Conservation (phyloP, 176 grass and related monocot genomes). For the Oryza longistaminata region DNA sequence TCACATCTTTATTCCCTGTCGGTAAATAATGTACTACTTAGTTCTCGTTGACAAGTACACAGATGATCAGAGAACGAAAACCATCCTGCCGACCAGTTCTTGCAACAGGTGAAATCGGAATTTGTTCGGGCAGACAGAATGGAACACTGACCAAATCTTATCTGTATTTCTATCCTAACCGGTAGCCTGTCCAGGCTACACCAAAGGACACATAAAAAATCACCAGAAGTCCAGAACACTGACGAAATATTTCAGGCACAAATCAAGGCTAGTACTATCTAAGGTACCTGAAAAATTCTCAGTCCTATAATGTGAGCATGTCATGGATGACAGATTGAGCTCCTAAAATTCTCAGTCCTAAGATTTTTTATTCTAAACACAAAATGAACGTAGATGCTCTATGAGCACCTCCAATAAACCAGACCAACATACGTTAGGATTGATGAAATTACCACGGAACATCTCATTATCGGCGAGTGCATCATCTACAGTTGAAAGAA, state of each 20-base stretch:
- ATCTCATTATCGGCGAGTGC: too few relatives aligned
- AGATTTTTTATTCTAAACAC: neutral
- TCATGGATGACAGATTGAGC: neutral
- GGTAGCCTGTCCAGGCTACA: neutral
- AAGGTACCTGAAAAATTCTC: neutral
- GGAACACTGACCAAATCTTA: constrained; percentile 29
- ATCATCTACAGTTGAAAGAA: too few relatives aligned
- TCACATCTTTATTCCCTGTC: constrained; percentile 27
- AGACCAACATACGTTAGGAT: too few relatives aligned
- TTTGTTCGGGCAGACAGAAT: constrained; percentile 21
- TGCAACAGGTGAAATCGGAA: constrained; percentile 11
- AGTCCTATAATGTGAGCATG: neutral
- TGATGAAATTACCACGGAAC: too few relatives aligned
- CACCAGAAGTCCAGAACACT: neutral
- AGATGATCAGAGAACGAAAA: constrained; percentile 5
- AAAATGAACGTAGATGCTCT: too few relatives aligned
- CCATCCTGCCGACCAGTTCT: neutral
- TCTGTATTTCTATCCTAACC: constrained; percentile 1
- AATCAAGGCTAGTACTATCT: neutral
- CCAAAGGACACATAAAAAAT: neutral
- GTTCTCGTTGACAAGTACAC: constrained; percentile 33
- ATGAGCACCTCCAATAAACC: too few relatives aligned
- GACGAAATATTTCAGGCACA: neutral
- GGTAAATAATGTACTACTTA: constrained; percentile 10
- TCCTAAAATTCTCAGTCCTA: too few relatives aligned